phyloP scores from a whole-genome alignment of 805 yeast genomes.

The Candida methanosorbosa region DNA sequence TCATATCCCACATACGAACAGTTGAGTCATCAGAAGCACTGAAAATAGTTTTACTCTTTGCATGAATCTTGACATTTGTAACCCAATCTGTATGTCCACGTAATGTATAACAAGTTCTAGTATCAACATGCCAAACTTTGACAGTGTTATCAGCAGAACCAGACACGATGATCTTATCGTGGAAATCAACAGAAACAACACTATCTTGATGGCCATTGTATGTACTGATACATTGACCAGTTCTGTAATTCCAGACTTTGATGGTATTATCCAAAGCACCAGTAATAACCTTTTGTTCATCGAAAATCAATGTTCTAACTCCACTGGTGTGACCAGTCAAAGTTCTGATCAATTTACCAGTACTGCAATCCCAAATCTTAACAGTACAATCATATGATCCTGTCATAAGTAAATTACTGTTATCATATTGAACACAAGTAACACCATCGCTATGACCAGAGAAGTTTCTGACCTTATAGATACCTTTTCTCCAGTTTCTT shows the following conservation, averaged over 20 bases:
- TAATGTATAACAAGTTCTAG: slow-evolving; percentile 84
- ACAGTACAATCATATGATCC: slow-evolving; percentile 90
- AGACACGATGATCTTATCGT: slow-evolving; percentile 72
- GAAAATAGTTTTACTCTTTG: slow-evolving; percentile 67
- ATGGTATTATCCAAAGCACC: slow-evolving; percentile 90
- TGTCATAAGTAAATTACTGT: slow-evolving; percentile 66
- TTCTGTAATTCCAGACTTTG: slow-evolving; percentile 91
- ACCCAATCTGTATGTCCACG: slow-evolving; percentile 94
- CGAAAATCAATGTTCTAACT: slow-evolving; percentile 77
- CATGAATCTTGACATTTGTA: slow-evolving; percentile 79
- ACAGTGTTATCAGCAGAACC: slow-evolving; percentile 92
- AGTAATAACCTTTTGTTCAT: slow-evolving; percentile 80
- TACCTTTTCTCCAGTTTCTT: slow-evolving; percentile 89
- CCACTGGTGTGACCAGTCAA: slow-evolving; percentile 85
- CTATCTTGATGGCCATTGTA: slow-evolving; percentile 88
- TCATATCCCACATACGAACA: slow-evolving; percentile 89
- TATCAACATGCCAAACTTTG: slow-evolving; percentile 94
- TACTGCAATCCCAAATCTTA: slow-evolving; percentile 85
- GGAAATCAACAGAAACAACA: slow-evolving; percentile 77
- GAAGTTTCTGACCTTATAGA: slow-evolving; percentile 53
- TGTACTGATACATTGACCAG: slow-evolving; percentile 91
- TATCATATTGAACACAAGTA: slow-evolving; percentile 78
- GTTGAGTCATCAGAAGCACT: slow-evolving; percentile 91
- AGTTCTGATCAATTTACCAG: slow-evolving; percentile 71
- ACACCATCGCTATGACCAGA: slow-evolving; percentile 84